Base-by-base conservation (phyloP, 768 basidiomycete species). In the Butyriboletus loyo region DNA sequence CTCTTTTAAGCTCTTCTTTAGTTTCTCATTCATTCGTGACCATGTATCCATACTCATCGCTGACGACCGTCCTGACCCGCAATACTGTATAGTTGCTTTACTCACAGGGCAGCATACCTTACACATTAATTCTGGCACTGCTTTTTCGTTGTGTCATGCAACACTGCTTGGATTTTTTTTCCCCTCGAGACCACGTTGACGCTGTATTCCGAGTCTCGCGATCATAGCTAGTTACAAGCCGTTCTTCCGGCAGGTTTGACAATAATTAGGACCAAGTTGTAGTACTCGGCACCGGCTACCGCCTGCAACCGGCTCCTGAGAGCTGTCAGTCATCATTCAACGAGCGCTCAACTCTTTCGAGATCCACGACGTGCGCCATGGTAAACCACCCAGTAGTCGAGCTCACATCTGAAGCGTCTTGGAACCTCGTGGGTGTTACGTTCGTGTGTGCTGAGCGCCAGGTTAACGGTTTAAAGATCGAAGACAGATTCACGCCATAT, bases 401-500 rank as follows among this genome's bases (percentile, higher is more conserved):
- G 51, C 82, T 87, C 61, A 93, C 89, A 24, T 92, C 90, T 1
- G 79, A 87, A 61, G 83, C 89, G 30, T 89, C 91, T 59, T 95
- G 92, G 92, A 85, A 88, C 41, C 80, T 95, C 78, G 92, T 92
- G 55, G 28, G 79, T 73, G 35, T 49, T 10, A 42, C 28, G 17
- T 22, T 30, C 37, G 14, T 27, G 11, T 3, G 41, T 15, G 17
- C 22, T 14, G 36, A 37, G 25, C 43, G 24, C 19, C 40, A 44
- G 25, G 22, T 54, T 63, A 19, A 62, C 50, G 35, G 2, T 52
- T 30, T 14, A 22, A 47, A 92, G 90, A 74, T 95, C 53, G 89
- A 96, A 74, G 87, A 91, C 79, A 94, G 92, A 74, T 91, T 98
- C 79, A 91, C 92, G 7, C 82, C 86, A 7, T 89, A 80, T 62